A percentile compares a stretch with the other conserved stretches of the same genome.
phyloP scores from a whole-genome alignment of 2,329 filamentous ascomycete genomes.

The Aspergillus sp. region DNA sequence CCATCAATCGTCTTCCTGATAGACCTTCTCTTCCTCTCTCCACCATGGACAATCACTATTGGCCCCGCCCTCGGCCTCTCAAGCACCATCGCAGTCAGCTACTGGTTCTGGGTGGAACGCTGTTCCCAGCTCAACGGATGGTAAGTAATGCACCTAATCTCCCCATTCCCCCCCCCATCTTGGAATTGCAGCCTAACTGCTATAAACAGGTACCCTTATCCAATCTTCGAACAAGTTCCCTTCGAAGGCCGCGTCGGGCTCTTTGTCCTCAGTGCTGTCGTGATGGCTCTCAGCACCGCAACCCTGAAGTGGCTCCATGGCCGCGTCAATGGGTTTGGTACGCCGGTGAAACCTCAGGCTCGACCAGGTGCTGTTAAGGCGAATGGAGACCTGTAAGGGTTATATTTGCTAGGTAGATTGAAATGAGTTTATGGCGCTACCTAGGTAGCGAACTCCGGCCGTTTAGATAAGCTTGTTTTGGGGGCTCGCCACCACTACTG shows the following conservation, averaged over 20 bases:
- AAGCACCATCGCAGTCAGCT: constrained; percentile 54
- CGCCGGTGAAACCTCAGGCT: constrained; percentile 19
- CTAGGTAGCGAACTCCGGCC: background rate
- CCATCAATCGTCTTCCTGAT: constrained; percentile 55
- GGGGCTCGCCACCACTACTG: background rate
- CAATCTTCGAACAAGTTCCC: constrained; percentile 70
- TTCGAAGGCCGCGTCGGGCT: constrained; percentile 66
- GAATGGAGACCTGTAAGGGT: constrained; percentile 21
- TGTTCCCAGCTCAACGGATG: constrained; percentile 61
- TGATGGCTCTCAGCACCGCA: constrained; percentile 71
- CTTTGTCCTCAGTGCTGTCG: constrained; percentile 66
- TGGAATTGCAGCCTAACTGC: background rate
- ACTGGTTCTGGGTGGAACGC: constrained; percentile 65
- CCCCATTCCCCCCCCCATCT: too few species aligned
- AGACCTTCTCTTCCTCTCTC: constrained; percentile 59
- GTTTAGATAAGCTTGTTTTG: background rate
- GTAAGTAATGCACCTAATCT: constrained; percentile 39
- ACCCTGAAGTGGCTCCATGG: constrained; percentile 70
- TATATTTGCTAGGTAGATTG: background rate
- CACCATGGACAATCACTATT: constrained; percentile 59
- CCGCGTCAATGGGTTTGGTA: constrained; percentile 43
- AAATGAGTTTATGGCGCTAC: background rate
- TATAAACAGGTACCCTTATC: constrained; percentile 73
- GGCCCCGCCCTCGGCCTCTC: constrained; percentile 53
- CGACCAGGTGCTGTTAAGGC: constrained; percentile 30